Conservation (phyloP, 805 yeast genomes). For the Pichia cephalocereana region DNA sequence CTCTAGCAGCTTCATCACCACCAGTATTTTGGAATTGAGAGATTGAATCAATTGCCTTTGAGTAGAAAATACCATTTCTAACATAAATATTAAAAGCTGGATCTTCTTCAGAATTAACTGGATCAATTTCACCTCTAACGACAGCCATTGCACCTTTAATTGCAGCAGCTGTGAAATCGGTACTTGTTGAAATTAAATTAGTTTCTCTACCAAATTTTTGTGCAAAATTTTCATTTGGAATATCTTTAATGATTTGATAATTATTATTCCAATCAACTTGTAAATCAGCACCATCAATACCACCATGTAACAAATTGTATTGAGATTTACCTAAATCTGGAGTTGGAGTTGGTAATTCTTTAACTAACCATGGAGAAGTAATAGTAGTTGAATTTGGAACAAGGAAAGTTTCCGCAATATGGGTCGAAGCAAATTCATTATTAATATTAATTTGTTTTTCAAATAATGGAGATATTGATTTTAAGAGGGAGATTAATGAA, state of each 20-base stretch:
- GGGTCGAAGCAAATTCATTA: constrained; percentile 32
- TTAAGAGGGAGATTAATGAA: constrained; percentile 52
- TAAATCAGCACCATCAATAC: constrained; percentile 49
- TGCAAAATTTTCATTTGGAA: constrained; percentile 42
- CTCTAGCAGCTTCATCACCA: constrained; percentile 80
- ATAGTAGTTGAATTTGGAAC: constrained; percentile 54
- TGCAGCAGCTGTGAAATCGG: constrained; percentile 71
- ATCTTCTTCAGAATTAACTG: constrained; percentile 75
- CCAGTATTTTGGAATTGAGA: constrained; percentile 61
- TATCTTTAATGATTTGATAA: constrained; percentile 70
- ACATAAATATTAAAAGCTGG: constrained; percentile 56
- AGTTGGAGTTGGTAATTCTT: constrained; percentile 10
- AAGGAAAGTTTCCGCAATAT: constrained; percentile 46
- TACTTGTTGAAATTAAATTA: constrained; percentile 56
- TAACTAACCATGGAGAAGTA: constrained; percentile 73
- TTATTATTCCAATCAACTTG: constrained; percentile 87
- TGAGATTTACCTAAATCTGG: constrained; percentile 61
- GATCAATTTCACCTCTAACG: constrained; percentile 59
- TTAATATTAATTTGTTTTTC: constrained; percentile 42
- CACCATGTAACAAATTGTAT: constrained; percentile 41
- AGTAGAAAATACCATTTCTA: constrained; percentile 79
- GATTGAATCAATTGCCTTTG: constrained; percentile 61
- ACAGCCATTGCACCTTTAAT: constrained; percentile 72
- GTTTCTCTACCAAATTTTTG: constrained; percentile 73
- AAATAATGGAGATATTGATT: constrained; percentile 58